Evolutionary conservation across 164 flowering plant species (phyloP).

Genomic region (Berberis vulgaris): DNA sequence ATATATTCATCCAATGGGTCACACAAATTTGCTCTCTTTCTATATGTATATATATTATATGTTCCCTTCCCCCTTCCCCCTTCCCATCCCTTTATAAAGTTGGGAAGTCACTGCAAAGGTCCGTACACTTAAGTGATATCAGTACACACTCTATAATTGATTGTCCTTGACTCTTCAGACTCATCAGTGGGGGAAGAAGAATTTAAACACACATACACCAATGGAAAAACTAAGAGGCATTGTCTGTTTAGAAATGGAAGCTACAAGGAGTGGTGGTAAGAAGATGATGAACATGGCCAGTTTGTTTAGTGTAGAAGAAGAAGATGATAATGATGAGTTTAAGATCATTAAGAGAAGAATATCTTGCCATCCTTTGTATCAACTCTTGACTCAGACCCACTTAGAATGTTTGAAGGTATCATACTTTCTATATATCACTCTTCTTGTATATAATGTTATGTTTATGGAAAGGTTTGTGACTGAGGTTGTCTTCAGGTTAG

Average conservation of each 20-base stretch:
- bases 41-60: too few relatives aligned
- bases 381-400: conserved; percentile 23
- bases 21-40: too few relatives aligned
- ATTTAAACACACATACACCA: background rate
- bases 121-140: too few relatives aligned
- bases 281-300: background rate
- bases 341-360: conserved; percentile 28
- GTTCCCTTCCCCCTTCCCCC: too few relatives aligned
- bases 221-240: background rate
- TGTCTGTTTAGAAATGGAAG: background rate
- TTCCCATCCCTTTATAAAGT: too few relatives aligned
- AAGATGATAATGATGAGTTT: conserved; percentile 7
- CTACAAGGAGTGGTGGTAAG: background rate
- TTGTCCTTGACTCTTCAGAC: too few relatives aligned
- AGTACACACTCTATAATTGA: too few relatives aligned
- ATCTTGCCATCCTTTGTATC: conserved; percentile 31
- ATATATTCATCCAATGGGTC: too few relatives aligned
- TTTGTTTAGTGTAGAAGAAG: conserved; percentile 5
- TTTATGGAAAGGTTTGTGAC: background rate
- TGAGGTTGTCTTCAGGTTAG: too few relatives aligned
- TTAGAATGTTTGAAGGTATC: conserved; percentile 32
- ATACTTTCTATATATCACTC: background rate
- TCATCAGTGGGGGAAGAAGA: too few relatives aligned
- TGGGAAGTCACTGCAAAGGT: too few relatives aligned
- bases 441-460: background rate